Evolutionary conservation across 2,329 filamentous ascomycete genomes (phyloP).

Genomic region (Penicillium occitanis): DNA sequence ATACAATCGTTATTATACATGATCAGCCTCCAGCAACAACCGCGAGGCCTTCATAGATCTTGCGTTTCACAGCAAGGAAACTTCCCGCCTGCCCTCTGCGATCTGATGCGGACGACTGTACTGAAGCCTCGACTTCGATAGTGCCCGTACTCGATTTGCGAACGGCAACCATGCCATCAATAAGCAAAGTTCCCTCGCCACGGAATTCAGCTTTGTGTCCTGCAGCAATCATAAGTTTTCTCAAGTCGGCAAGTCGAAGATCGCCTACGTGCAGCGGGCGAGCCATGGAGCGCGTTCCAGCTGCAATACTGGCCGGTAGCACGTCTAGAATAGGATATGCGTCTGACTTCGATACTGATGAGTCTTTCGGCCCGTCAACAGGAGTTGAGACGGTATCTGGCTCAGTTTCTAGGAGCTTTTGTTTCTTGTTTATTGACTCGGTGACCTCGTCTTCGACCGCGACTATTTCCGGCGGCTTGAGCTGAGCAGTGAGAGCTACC

Average conservation of each 20-base stretch:
- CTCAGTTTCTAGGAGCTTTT: conserved; percentile 52
- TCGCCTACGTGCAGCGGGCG: conserved; percentile 95
- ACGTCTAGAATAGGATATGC: conserved; percentile 58
- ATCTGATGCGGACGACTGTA: conserved; percentile 49
- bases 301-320: conserved; percentile 61
- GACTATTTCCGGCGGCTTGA: conserved; percentile 52
- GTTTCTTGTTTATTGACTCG: conserved; percentile 52
- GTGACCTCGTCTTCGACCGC: conserved; percentile 38
- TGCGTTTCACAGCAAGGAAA: conserved; percentile 83
- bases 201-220: conserved; percentile 90
- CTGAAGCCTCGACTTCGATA: conserved; percentile 82
- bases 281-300: conserved; percentile 72
- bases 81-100: conserved; percentile 58
- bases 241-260: conserved; percentile 80
- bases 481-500: conserved; percentile 80
- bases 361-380: conserved; percentile 26
- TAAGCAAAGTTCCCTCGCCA: conserved; percentile 85
- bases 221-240: conserved; percentile 75
- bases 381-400: conserved; percentile 33
- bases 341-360: conserved; percentile 34
- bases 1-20: conserved; percentile 16
- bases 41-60: conserved; percentile 90
- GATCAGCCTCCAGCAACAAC: conserved; percentile 60
- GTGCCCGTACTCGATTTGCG: conserved; percentile 82
- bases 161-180: conserved; percentile 85